These are phyloP conservation scores for Apiotrichum sp. DNA, from an alignment of 1,284 basidiomycete genomes.

Conservation along the genomic window DNA sequence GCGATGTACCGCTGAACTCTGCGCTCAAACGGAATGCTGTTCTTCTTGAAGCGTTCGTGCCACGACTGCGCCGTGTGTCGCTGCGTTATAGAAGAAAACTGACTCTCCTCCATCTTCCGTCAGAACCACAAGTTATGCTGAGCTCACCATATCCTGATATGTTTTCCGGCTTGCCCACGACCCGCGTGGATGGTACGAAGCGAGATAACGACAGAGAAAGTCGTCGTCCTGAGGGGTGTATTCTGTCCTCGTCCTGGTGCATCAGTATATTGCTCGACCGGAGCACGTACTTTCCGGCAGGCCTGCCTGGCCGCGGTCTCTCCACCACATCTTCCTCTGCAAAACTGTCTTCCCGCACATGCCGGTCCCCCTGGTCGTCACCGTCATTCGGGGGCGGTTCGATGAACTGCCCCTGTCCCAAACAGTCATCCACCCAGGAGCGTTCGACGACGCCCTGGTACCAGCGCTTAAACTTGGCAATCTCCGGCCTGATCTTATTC, in stretches of 20 bases:
- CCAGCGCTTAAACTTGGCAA: conserved; percentile 17
- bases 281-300: conserved; percentile 35
- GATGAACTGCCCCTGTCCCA: conserved; percentile 15
- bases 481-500: conserved; percentile 22
- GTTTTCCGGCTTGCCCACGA: conserved; percentile 37
- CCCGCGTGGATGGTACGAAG: conserved; percentile 23
- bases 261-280: too few species aligned
- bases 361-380: background rate
- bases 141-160: conserved; percentile 33
- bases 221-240: conserved; percentile 41
- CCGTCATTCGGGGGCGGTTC: too few species aligned
- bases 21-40: conserved; percentile 14
- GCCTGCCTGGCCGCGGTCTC: conserved; percentile 19
- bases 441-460: conserved; percentile 35
- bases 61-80: conserved; percentile 38
- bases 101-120: conserved; percentile 1
- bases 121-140: conserved; percentile 24
- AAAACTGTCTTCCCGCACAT: conserved; percentile 16
- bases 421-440: conserved; percentile 35
- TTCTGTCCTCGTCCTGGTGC: conserved; percentile 29
- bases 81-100: conserved; percentile 19
- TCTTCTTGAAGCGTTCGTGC: conserved; percentile 43
- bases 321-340: conserved; percentile 25
- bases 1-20: conserved; percentile 18
- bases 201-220: conserved; percentile 39